Evolutionary conservation across 2,329 filamentous ascomycete genomes (phyloP), one percentile per base, ranked within the genome.

Genomic region (Colletotrichum orchidophilum): DNA sequence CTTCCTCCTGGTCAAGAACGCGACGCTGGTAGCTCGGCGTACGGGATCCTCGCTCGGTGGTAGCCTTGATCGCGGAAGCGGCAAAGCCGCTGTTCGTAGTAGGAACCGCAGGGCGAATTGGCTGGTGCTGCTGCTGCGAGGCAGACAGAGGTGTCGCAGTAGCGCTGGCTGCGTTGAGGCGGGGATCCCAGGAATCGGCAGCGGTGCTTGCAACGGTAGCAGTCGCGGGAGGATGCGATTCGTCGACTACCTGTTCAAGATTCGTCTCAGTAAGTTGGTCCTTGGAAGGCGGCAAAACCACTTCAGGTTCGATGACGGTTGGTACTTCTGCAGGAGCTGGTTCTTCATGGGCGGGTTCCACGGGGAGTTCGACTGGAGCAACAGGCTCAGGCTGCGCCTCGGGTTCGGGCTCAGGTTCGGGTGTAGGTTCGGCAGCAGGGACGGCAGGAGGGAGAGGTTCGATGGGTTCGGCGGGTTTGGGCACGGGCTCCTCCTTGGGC

Each of bases 1-100:
- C 94, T 84, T 99, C 96, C 82, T 97, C 95, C 80, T 99, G 96
- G 77, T 98, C 95, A 78, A 97, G 87, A 64, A 98, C 88, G 77
- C 94, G 93, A 75, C 96, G 91, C 81, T 97, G 93, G 81, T 93
- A 94, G 83, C 92, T 95, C 24, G 94, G 90, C 65, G 91, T 91
- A 72, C 96, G 93, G 71, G 86, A 85, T 27, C 89, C 84, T 73
- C 88, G 81, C 77, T 91, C 84, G 70, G 89, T 76, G 15, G 92
- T 93, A 13, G 93, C 93, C 84, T 97, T 97, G 77, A 93, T 87
- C 29, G 94, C 94, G 60, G 92, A 93, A n/a, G 94, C 88, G 60
- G 93, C 94, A 80, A 90, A 97, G 64, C 93, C 93, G 78, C 92
- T 93, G 63, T 54, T 68, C 26, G 67, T 50, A 29, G 57, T 54